A percentile compares a stretch with the other conserved stretches of the same genome.
phyloP scores from a whole-genome alignment of 805 yeast genomes.

The Cyberlindnera galapagoensis region DNA sequence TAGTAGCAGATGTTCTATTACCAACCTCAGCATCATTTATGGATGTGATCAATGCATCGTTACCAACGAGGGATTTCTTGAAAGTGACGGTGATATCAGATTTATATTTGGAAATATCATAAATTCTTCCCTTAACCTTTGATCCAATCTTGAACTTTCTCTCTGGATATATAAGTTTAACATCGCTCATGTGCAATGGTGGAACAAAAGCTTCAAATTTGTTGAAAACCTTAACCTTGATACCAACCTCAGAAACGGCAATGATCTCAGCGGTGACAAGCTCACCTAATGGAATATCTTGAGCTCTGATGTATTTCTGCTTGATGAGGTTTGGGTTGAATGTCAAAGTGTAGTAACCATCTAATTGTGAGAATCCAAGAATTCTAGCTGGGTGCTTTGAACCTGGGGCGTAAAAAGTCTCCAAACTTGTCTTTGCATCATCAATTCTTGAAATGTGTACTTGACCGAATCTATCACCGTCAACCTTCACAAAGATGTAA shows the following conservation, averaged over 20 bases:
- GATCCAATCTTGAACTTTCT: constrained; percentile 83
- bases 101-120: constrained; percentile 38
- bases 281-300: constrained; percentile 76
- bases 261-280: constrained; percentile 48
- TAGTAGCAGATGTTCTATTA: constrained; percentile 60
- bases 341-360: constrained; percentile 61
- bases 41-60: constrained; percentile 30
- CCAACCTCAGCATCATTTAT: constrained; percentile 53
- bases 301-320: constrained; percentile 57
- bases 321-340: constrained; percentile 59
- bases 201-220: constrained; percentile 73
- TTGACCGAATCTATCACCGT: constrained; percentile 56
- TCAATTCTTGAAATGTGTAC: constrained; percentile 72
- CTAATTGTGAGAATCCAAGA: constrained; percentile 59
- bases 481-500: constrained; percentile 52
- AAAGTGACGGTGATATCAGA: constrained; percentile 59
- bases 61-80: constrained; percentile 74
- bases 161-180: constrained; percentile 82
- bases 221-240: constrained; percentile 58
- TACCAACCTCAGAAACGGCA: constrained; percentile 53
- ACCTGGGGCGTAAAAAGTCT: constrained; percentile 48
- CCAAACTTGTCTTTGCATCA: constrained; percentile 34
- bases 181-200: constrained; percentile 73
- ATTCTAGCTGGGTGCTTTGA: constrained; percentile 74
- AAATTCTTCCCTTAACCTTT: constrained; percentile 69